Conservation (phyloP, 331 rosid genomes). For the Ulmus americana region DNA sequence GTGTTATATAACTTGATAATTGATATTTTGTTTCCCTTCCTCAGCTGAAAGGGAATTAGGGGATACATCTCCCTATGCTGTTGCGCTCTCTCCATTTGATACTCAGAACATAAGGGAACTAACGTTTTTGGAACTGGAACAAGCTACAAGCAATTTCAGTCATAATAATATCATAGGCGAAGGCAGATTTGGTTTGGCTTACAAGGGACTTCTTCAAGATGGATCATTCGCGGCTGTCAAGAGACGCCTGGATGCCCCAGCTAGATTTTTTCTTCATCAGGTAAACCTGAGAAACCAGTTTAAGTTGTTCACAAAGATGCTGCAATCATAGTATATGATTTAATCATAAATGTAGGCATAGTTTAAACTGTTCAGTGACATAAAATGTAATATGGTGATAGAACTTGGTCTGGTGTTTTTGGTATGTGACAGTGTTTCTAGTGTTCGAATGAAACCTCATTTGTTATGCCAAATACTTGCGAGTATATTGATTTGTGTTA, state of each 20-base stretch:
- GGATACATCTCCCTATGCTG: constrained; percentile 28
- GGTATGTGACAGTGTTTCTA: too few species aligned
- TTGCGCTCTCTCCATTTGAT: constrained; percentile 32
- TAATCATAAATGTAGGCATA: too few species aligned
- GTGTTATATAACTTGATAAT: neutral
- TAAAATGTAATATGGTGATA: too few species aligned
- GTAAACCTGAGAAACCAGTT: constrained; percentile 24
- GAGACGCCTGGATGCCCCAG: constrained; percentile 39
- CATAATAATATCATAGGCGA: constrained; percentile 49
- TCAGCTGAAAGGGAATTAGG: constrained; percentile 56
- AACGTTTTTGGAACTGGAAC: constrained; percentile 43
- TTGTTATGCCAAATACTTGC: neutral
- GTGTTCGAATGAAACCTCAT: neutral
- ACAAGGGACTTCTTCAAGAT: constrained; percentile 69
- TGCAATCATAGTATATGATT: too few species aligned
- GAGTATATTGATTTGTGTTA: constrained; percentile 1
- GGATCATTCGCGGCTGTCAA: constrained; percentile 66
- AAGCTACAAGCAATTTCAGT: constrained; percentile 54
- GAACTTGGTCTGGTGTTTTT: too few species aligned
- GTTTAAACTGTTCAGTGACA: too few species aligned
- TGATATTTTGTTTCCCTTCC: neutral
- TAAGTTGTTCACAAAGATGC: neutral
- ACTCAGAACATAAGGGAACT: constrained; percentile 36
- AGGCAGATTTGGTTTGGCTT: constrained; percentile 62
- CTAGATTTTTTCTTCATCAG: constrained; percentile 40